A percentile compares a stretch with the other conserved stretches of the same genome.
phyloP scores from a whole-genome alignment of 1,284 basidiomycete species.

The Salmacisia buchloeana region DNA sequence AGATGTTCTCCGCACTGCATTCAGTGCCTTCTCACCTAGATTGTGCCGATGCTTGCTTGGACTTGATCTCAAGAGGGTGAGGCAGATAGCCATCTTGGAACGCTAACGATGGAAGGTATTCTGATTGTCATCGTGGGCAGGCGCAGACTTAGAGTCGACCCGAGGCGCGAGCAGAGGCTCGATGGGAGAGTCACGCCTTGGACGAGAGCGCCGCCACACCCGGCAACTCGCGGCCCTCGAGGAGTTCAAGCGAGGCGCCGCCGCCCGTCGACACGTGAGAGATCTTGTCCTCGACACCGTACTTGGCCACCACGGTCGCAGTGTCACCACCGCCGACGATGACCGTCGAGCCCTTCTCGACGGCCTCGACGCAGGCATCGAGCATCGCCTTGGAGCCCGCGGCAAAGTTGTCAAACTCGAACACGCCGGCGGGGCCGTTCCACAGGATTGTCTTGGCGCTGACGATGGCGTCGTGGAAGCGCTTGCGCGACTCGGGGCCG shows the following conservation, averaged over 20 bases:
- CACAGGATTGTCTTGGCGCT: conserved; percentile 95
- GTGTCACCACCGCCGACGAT: conserved; percentile 62
- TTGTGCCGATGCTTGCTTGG: too few species aligned
- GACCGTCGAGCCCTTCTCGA: conserved; percentile 77
- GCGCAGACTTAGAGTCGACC: background rate
- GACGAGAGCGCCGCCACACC: conserved; percentile 37
- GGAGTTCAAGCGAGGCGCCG: conserved; percentile 74
- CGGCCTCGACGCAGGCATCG: conserved; percentile 80
- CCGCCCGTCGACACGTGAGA: conserved; percentile 97
- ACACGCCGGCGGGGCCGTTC: conserved; percentile 92
- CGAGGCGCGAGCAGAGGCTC: background rate
- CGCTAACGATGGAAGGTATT: too few species aligned
- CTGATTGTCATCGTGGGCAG: too few species aligned
- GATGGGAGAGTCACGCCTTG: conserved; percentile 12
- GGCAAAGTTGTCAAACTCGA: conserved; percentile 90
- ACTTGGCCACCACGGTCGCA: conserved; percentile 56
- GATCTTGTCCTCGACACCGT: conserved; percentile 70
- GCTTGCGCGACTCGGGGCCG: conserved; percentile 64
- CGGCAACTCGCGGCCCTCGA: conserved; percentile 77
- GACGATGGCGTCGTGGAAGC: conserved; percentile 74
- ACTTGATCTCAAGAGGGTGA: too few species aligned
- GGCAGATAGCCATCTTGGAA: too few species aligned
- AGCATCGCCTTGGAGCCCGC: conserved; percentile 78
- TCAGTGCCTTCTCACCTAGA: too few species aligned
- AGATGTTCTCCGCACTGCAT: too few species aligned